Conservation (phyloP, 1,284 basidiomycete genomes). For the Cutaneotrichosporon arboriforme region DNA sequence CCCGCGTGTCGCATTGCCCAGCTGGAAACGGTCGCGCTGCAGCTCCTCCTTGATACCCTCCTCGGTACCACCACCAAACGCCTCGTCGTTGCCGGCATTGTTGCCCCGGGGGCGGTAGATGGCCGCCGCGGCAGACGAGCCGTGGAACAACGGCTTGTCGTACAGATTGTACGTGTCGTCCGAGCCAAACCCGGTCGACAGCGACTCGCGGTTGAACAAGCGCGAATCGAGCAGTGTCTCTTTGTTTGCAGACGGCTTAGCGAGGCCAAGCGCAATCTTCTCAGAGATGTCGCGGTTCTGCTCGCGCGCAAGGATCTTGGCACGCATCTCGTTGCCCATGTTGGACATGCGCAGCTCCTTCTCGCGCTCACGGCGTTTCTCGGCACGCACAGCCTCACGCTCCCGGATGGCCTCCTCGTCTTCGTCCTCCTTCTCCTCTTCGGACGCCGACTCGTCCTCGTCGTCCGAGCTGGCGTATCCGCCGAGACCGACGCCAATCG, state of each 20-base stretch:
- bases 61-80: conserved; percentile 88
- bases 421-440: conserved; percentile 47
- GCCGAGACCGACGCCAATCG: conserved; percentile 64
- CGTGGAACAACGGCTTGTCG: conserved; percentile 92
- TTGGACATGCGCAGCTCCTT: conserved; percentile 98
- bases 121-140: conserved; percentile 89
- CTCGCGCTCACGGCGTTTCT: conserved; percentile 89
- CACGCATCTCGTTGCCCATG: conserved; percentile 95
- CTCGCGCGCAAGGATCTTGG: conserved; percentile 85
- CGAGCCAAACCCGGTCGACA: conserved; percentile 74
- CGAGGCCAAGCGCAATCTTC: conserved; percentile 94
- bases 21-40: conserved; percentile 86
- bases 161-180: conserved; percentile 92
- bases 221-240: conserved; percentile 95
- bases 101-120: conserved; percentile 89
- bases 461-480: conserved; percentile 72
- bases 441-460: neutral
- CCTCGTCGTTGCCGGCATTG: conserved; percentile 74
- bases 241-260: conserved; percentile 91
- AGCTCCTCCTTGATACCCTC: conserved; percentile 86
- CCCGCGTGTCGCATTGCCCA: conserved; percentile 73
- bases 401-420: conserved; percentile 81
- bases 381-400: conserved; percentile 82
- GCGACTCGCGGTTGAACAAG: conserved; percentile 91
- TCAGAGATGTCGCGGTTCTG: conserved; percentile 99